Percentiles rank a stretch among this genome's conserved stretches.
Conservation (phyloP, 2,329 filamentous ascomycete genomes). For the Ustilaginoidea virens region DNA sequence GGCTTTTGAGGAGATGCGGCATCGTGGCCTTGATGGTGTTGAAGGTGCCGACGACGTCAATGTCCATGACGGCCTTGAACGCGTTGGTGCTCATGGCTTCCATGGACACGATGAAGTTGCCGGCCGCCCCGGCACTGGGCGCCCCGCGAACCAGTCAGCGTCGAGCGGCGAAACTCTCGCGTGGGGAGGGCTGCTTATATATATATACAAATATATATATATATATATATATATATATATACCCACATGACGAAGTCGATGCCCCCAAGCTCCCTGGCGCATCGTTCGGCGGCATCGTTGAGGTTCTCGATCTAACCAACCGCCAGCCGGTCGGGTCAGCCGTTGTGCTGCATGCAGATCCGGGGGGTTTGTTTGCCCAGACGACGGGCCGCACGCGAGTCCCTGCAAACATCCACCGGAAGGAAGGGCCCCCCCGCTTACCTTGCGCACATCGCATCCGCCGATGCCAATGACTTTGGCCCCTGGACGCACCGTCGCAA, state of each 20-base stretch:
- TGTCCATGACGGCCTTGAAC: constrained; percentile 92
- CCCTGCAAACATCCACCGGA: too few species aligned
- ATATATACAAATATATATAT: too few species aligned
- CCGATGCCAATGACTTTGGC: constrained; percentile 81
- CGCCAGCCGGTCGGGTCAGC: too few species aligned
- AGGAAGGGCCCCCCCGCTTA: constrained; percentile 18
- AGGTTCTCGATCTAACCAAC: constrained; percentile 14
- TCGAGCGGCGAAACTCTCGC: too few species aligned
- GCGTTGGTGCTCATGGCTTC: constrained; percentile 71
- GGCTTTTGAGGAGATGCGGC: constrained; percentile 65
- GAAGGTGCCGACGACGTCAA: constrained; percentile 85
- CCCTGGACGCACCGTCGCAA: constrained; percentile 62
- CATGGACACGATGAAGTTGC: constrained; percentile 86
- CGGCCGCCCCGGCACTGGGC: constrained; percentile 79
- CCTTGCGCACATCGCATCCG: constrained; percentile 60
- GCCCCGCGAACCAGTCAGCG: not conserved
- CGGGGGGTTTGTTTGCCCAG: too few species aligned
- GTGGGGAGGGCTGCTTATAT: too few species aligned
- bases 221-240: too few species aligned
- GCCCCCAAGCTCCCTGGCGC: constrained; percentile 65
- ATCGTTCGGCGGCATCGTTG: constrained; percentile 58
- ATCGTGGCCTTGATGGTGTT: constrained; percentile 90
- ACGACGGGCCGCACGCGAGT: too few species aligned
- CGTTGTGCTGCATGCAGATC: too few species aligned
- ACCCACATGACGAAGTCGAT: constrained; percentile 86